Evolutionary conservation across 805 yeast species (phyloP).

Genomic region (Yamadazyma tumulicola): DNA sequence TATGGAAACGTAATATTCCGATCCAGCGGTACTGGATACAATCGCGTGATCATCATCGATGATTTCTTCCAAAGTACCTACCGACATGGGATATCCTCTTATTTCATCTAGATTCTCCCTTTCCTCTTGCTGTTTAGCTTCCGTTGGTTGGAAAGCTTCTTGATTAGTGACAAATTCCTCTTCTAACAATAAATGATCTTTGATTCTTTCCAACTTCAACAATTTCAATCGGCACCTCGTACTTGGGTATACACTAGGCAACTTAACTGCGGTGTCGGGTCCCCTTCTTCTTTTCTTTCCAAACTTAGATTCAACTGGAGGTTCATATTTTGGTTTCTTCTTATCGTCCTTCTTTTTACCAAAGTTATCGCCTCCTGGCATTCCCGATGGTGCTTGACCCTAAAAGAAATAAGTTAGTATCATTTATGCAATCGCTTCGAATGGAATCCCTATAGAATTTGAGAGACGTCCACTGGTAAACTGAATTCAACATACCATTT

Average conservation of each 20-base stretch:
- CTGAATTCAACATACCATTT: not conserved
- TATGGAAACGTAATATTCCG: constrained; percentile 95
- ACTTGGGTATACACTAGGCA: constrained; percentile 86
- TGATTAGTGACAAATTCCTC: constrained; percentile 95
- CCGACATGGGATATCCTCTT: constrained; percentile 94
- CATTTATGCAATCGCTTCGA: no score
- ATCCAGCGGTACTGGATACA: constrained; percentile 92
- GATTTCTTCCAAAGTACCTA: constrained; percentile 94
- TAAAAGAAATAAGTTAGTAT: no score
- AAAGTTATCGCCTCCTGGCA: constrained; percentile 47
- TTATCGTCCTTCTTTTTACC: constrained; percentile 54
- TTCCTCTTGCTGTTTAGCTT: constrained; percentile 94
- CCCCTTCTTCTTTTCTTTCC: constrained; percentile 94
- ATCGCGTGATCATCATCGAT: constrained; percentile 99
- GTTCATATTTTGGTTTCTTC: constrained; percentile 95
- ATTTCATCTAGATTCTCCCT: constrained; percentile 91
- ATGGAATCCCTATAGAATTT: no score
- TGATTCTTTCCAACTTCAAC: constrained; percentile 90
- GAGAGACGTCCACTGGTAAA: no score
- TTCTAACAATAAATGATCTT: constrained; percentile 90
- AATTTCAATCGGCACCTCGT: constrained; percentile 91
- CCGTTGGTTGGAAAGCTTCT: constrained; percentile 92
- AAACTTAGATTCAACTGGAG: constrained; percentile 92
- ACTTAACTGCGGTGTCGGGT: constrained; percentile 76
- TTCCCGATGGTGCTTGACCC: constrained; percentile 58